Evolutionary conservation across 2,329 filamentous ascomycete genomes (phyloP).

Genomic region (Immersiporthe knoxdaviesiana): DNA sequence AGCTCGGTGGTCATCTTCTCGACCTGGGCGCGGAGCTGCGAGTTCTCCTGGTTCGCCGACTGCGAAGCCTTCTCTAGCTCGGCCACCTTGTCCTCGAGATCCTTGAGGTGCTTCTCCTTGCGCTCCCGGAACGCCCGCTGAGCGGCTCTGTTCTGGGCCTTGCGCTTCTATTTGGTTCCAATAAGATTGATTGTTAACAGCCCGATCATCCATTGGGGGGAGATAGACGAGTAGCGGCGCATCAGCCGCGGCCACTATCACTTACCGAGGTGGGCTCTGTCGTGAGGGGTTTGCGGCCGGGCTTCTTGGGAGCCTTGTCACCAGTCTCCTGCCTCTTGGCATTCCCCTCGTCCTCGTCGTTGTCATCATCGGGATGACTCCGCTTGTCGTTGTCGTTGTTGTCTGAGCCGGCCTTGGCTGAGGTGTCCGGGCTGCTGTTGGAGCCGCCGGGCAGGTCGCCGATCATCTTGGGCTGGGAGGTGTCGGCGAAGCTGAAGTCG

Average conservation of each 20-base stretch:
- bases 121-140: slow-evolving; percentile 93
- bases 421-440: slow-evolving; percentile 36
- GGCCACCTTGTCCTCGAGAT: slow-evolving; percentile 77
- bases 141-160: slow-evolving; percentile 92
- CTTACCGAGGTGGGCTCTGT: slow-evolving; percentile 95
- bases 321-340: slow-evolving; percentile 79
- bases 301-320: slow-evolving; percentile 90
- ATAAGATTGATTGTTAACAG: slow-evolving; percentile 33
- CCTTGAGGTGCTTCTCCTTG: slow-evolving; percentile 88
- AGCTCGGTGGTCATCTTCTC: slow-evolving; percentile 85
- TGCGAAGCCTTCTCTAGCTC: slow-evolving; percentile 83
- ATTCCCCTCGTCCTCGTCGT: slow-evolving; percentile 60
- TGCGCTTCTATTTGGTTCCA: slow-evolving; percentile 84
- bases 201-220: neutral
- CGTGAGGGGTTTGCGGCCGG: slow-evolving; percentile 91
- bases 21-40: slow-evolving; percentile 79
- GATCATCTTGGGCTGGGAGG: slow-evolving; percentile 69
- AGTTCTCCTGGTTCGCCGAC: slow-evolving; percentile 83
- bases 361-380: slow-evolving; percentile 71
- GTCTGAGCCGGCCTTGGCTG: slow-evolving; percentile 54
- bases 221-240: neutral
- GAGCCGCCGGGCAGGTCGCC: slow-evolving; percentile 70
- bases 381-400: slow-evolving; percentile 72
- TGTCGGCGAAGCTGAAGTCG: slow-evolving; percentile 68
- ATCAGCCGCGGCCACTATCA: slow-evolving; percentile 34